These are phyloP conservation scores for Yamadazyma philogaea DNA, from an alignment of 805 yeast species.

Conservation along the genomic window DNA sequence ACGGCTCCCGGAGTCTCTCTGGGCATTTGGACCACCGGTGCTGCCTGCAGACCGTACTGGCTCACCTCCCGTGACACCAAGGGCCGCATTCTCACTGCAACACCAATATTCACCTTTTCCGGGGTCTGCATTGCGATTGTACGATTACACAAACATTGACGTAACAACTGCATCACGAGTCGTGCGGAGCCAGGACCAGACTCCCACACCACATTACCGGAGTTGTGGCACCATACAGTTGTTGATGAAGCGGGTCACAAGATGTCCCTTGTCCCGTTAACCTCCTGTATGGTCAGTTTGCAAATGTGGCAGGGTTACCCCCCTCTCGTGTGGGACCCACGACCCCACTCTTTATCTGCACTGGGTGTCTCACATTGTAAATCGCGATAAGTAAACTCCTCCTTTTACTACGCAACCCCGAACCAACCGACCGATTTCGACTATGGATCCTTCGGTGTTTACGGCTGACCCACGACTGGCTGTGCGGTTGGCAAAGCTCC, in stretches of 20 bases:
- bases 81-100: slow-evolving; percentile 54
- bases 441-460: neutral
- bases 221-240: too few species aligned
- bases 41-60: slow-evolving; percentile 6
- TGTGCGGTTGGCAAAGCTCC: neutral
- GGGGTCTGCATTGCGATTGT: neutral
- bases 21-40: slow-evolving; percentile 32
- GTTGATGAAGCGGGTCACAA: too few species aligned
- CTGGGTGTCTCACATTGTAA: neutral
- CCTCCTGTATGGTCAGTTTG: neutral
- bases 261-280: neutral
- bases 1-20: slow-evolving; percentile 1
- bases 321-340: too few species aligned
- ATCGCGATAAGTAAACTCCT: neutral
- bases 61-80: slow-evolving; percentile 21
- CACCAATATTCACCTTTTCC: slow-evolving; percentile 31
- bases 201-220: too few species aligned
- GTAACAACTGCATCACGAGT: neutral
- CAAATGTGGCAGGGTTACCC: too few species aligned
- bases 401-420: neutral
- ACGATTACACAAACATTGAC: neutral
- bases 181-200: neutral
- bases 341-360: neutral
- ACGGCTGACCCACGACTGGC: neutral
- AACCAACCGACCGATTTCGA: neutral